phyloP scores from a whole-genome alignment of 2,329 filamentous ascomycete species.

The Exophiala xenobiotica region DNA sequence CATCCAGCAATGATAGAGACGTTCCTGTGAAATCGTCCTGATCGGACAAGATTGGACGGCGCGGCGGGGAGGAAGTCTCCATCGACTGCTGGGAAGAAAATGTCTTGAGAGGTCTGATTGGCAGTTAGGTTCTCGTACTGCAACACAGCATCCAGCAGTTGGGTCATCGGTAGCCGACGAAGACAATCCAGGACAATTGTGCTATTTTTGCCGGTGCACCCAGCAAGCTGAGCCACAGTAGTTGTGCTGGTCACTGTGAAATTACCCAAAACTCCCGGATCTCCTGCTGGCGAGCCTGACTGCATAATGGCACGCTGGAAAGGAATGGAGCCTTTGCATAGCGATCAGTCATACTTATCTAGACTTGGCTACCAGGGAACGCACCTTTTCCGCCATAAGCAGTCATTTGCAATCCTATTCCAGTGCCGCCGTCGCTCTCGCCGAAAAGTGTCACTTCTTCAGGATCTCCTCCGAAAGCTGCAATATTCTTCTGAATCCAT shows the following conservation, averaged over 20 bases:
- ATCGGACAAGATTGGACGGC: slow-evolving; percentile 41
- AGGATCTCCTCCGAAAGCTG: slow-evolving; percentile 27
- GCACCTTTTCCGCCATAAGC: slow-evolving; percentile 43
- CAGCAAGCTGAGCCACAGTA: slow-evolving; percentile 14
- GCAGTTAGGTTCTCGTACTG: slow-evolving; percentile 13
- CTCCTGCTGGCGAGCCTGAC: slow-evolving; percentile 50
- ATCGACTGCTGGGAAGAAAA: slow-evolving; percentile 45
- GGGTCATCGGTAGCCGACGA: slow-evolving; percentile 3
- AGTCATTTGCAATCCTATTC: slow-evolving; percentile 50
- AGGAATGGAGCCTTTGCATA: slow-evolving; percentile 39
- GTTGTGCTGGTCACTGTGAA: slow-evolving; percentile 38
- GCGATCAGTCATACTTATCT: not conserved
- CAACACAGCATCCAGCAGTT: slow-evolving; percentile 13
- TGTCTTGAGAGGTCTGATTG: slow-evolving; percentile 10
- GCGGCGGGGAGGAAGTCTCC: slow-evolving; percentile 51
- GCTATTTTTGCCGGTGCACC: slow-evolving; percentile 8
- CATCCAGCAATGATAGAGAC: slow-evolving; percentile 21
- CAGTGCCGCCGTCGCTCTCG: slow-evolving; percentile 50
- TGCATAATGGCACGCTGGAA: slow-evolving; percentile 47
- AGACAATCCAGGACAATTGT: slow-evolving; percentile 8
- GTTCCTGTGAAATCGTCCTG: slow-evolving; percentile 45
- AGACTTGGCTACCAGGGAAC: not conserved
- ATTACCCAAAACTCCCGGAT: slow-evolving; percentile 52
- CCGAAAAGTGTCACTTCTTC: slow-evolving; percentile 38
- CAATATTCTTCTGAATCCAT: slow-evolving; percentile 30